Percentiles rank a stretch among this genome's conserved stretches.
Conservation (phyloP, 768 basidiomycete species). For the Terana coerulea region DNA sequence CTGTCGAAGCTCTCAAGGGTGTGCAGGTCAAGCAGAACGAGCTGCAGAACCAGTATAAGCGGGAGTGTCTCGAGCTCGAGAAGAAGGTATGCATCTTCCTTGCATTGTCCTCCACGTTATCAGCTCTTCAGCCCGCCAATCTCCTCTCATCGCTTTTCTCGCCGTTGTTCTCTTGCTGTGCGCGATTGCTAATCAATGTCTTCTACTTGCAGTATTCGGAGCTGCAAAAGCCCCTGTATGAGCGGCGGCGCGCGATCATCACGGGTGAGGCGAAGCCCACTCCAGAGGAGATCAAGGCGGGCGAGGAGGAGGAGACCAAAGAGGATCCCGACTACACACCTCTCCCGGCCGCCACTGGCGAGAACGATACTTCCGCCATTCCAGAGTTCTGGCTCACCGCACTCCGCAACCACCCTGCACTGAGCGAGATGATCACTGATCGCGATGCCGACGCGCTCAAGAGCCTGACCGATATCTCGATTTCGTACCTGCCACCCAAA, state of each 20-base stretch:
- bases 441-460: conserved; percentile 87
- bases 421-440: conserved; percentile 89
- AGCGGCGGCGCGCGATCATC: conserved; percentile 82
- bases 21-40: conserved; percentile 89
- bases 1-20: conserved; percentile 90
- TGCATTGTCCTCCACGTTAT: background rate
- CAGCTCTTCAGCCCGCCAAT: background rate
- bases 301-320: conserved; percentile 67
- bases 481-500: conserved; percentile 67
- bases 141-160: background rate
- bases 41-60: conserved; percentile 91
- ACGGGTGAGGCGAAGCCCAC: conserved; percentile 71
- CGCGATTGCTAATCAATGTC: conserved; percentile 13
- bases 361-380: conserved; percentile 47
- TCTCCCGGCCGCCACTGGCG: conserved; percentile 31
- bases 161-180: background rate
- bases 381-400: conserved; percentile 99
- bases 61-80: conserved; percentile 92
- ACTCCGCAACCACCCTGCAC: conserved; percentile 83
- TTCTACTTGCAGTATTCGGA: conserved; percentile 54
- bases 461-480: conserved; percentile 71
- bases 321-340: conserved; percentile 70
- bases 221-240: conserved; percentile 80
- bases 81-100: conserved; percentile 65
- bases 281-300: conserved; percentile 77